Percentiles rank a stretch among this genome's conserved stretches.
These are phyloP conservation scores for Myxozyma nipponensis DNA, from an alignment of 805 yeast species.

Conservation along the genomic window DNA sequence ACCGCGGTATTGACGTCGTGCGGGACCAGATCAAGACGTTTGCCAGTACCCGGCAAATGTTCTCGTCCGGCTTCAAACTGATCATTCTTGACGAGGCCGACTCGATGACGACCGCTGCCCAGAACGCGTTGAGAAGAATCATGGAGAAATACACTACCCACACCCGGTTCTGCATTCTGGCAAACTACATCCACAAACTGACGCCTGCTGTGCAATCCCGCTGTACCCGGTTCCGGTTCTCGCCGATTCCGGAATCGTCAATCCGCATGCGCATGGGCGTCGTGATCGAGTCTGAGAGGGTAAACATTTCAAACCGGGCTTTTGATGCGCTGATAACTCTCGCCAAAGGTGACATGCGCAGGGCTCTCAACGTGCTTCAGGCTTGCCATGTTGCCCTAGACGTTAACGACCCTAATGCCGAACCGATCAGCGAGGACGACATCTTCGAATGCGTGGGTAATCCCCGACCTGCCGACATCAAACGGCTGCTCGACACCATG, in stretches of 20 bases:
- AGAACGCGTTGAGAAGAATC: constrained; percentile 88
- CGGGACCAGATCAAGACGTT: constrained; percentile 94
- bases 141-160: constrained; percentile 82
- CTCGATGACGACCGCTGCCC: constrained; percentile 96
- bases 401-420: constrained; percentile 34
- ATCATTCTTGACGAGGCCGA: constrained; percentile 94
- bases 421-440: constrained; percentile 62
- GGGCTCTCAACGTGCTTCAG: constrained; percentile 87
- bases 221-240: constrained; percentile 91
- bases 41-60: constrained; percentile 93
- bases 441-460: constrained; percentile 94
- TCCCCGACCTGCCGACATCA: constrained; percentile 84
- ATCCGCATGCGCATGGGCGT: constrained; percentile 61
- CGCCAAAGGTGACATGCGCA: constrained; percentile 95
- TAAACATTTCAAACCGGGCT: constrained; percentile 59
- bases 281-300: constrained; percentile 66
- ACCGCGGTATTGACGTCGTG: constrained; percentile 97
- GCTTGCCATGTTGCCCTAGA: constrained; percentile 75
- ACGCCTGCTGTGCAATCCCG: constrained; percentile 93
- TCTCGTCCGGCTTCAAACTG: constrained; percentile 90
- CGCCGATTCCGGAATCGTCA: constrained; percentile 69
- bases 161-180: constrained; percentile 90
- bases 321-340: constrained; percentile 60
- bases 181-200: constrained; percentile 91
- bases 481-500: constrained; percentile 68